Conservation (phyloP, 2,329 filamentous ascomycete species). For the Helicocarpus griseus region DNA sequence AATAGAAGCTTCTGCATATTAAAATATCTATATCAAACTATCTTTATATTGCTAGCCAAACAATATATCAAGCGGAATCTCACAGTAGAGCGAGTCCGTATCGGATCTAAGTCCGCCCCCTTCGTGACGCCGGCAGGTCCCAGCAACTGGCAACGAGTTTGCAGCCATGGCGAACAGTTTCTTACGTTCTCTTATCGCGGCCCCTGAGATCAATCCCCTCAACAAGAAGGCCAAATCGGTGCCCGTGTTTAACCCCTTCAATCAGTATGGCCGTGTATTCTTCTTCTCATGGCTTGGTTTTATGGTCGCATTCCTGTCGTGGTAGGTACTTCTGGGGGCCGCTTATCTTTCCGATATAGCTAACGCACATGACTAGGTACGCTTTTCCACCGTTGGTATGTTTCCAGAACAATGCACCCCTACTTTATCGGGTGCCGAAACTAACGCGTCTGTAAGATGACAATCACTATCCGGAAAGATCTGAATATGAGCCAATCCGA, state of each 20-base stretch:
- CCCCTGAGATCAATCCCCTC: conserved; percentile 71
- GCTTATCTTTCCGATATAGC: neutral
- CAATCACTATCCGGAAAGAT: conserved; percentile 70
- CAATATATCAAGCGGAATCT: too few species aligned
- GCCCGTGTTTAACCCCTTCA: conserved; percentile 65
- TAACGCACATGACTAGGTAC: conserved; percentile 46
- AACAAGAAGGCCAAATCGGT: conserved; percentile 75
- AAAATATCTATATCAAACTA: too few species aligned
- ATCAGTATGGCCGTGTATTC: conserved; percentile 77
- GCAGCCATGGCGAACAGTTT: conserved; percentile 15
- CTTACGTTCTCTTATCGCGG: conserved; percentile 24
- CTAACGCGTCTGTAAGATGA: conserved; percentile 39
- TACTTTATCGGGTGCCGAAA: conserved; percentile 5
- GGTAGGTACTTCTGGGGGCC: conserved; percentile 30
- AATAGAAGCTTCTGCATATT: too few species aligned
- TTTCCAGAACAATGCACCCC: conserved; percentile 10
- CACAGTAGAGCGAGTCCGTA: too few species aligned
- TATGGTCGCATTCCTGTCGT: conserved; percentile 81
- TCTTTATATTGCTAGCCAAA: too few species aligned
- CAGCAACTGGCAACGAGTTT: neutral
- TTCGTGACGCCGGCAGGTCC: too few species aligned
- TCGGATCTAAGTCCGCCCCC: too few species aligned
- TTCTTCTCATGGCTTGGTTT: conserved; percentile 85
- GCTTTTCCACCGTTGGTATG: conserved; percentile 76
- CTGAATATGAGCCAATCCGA: conserved; percentile 60